Evolutionary conservation across 257 asterid species (phyloP), one percentile per base, ranked within the genome.

Genomic region (Mitragyna speciosa): DNA sequence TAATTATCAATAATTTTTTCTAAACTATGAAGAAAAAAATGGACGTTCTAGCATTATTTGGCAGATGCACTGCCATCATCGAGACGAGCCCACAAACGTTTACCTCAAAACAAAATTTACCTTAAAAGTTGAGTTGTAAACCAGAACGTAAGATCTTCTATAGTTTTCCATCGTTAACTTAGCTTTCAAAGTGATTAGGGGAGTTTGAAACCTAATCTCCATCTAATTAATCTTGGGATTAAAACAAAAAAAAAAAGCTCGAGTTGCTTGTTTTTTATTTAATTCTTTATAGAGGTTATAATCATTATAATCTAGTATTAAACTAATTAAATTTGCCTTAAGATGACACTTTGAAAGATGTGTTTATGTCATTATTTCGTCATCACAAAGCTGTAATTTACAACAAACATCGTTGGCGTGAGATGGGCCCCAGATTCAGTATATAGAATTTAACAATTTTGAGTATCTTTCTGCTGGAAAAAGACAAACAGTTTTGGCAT

Each of bases 311-410:
- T 26, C 6, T 26, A 11, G 36, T 12, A 28, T 64, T 64, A 64
- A 64, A 66, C 47, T 7, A 64, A 64, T 64, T 64, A 24, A 65
- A 65, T 65, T 30, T 65, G 70, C 30, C 70, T 65, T 28, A 64
- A 28, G 15, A 65, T 30, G 70, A 12, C 58, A 24, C 9, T 41
- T 1, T n/a, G 58, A 73, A 51, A 28, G 39, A 31, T 54, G 19
- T n/a, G 8, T 1, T 7, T 4, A 16, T 17, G 10, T 63, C 70
- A 3, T 24, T 33, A 28, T 75, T 75, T 36, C 41, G 58, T 75
- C 78, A 75, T 22, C 78, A 74, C 22, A 36, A 39, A 33, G 49
- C 64, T 73, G 48, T 3, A 28, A 73, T 49, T 73, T 51, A 31
- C 24, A 14, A 43, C 39, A 2, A 11, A 28, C 39, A 64, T 64